These are phyloP conservation scores for Musa balbisiana DNA, from an alignment of 202 grass and related monocot species.

Conservation along the genomic window DNA sequence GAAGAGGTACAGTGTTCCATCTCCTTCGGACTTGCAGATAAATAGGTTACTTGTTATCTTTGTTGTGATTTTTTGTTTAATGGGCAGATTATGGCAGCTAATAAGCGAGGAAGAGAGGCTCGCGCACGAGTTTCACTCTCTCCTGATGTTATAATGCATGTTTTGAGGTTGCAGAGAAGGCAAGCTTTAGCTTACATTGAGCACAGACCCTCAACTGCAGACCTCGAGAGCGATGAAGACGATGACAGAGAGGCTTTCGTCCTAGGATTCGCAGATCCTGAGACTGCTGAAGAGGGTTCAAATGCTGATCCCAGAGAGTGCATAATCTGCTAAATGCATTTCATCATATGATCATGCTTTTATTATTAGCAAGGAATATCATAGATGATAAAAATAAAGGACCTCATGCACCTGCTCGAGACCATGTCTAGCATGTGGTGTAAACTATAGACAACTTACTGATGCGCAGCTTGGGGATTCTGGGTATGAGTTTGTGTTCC, in stretches of 20 bases:
- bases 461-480: constrained; percentile 35
- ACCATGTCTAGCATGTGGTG: too few species aligned
- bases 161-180: constrained; percentile 52
- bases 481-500: background rate
- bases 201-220: constrained; percentile 17
- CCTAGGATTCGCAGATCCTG: constrained; percentile 28
- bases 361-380: background rate
- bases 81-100: constrained; percentile 53
- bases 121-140: constrained; percentile 30
- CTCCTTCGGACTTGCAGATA: background rate
- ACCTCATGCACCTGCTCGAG: too few species aligned
- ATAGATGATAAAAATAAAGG: too few species aligned
- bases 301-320: constrained; percentile 65
- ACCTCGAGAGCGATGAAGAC: constrained; percentile 36
- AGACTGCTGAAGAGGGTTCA: constrained; percentile 28
- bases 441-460: too few species aligned
- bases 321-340: constrained; percentile 35
- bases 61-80: background rate
- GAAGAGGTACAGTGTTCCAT: constrained; percentile 38
- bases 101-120: constrained; percentile 45
- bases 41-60: background rate
- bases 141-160: constrained; percentile 60
- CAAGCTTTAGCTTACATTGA: constrained; percentile 33
- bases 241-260: constrained; percentile 38
- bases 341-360: background rate